phyloP scores from a whole-genome alignment of 306 rosid genomes.

The Citrullus mucosospermus region DNA sequence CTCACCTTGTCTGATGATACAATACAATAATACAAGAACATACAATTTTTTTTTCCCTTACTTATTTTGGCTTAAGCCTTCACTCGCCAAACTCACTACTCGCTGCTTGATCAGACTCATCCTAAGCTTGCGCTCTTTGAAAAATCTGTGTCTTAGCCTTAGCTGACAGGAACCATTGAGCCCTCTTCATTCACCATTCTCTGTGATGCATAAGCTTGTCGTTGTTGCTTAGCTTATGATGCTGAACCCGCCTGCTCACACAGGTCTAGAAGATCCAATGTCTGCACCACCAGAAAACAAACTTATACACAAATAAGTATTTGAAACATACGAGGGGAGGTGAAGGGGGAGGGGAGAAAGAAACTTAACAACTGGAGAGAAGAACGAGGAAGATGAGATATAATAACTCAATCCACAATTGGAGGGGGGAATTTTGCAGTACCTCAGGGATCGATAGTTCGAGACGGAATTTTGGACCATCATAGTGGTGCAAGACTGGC shows the following conservation, averaged over 20 bases:
- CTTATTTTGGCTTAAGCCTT: slow-evolving; percentile 2
- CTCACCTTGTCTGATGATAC: slow-evolving; percentile 29
- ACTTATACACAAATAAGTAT: not conserved
- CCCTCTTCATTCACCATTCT: slow-evolving; percentile 15
- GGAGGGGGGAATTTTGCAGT: not conserved
- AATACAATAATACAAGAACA: slow-evolving; percentile 10
- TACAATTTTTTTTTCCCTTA: not conserved
- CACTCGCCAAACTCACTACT: not conserved
- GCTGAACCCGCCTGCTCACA: slow-evolving; percentile 88
- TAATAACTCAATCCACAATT: no score
- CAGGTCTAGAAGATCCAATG: slow-evolving; percentile 81
- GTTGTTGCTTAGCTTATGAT: slow-evolving; percentile 55
- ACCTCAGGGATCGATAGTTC: slow-evolving; percentile 99
- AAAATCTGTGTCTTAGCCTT: slow-evolving; percentile 59
- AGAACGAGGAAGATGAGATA: not conserved
- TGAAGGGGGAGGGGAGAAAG: no score
- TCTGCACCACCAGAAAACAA: slow-evolving; percentile 35
- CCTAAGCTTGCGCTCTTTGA: slow-evolving; percentile 94
- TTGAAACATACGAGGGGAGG: not conserved
- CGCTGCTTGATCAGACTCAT: slow-evolving; percentile 22
- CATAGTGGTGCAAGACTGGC: slow-evolving; percentile 97
- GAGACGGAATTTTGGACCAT: slow-evolving; percentile 98
- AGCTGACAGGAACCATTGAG: slow-evolving; percentile 38
- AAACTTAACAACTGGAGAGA: not conserved
- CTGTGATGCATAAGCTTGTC: not conserved